Conservation (phyloP, 768 basidiomycete species). For the Leccinellum luteum region DNA sequence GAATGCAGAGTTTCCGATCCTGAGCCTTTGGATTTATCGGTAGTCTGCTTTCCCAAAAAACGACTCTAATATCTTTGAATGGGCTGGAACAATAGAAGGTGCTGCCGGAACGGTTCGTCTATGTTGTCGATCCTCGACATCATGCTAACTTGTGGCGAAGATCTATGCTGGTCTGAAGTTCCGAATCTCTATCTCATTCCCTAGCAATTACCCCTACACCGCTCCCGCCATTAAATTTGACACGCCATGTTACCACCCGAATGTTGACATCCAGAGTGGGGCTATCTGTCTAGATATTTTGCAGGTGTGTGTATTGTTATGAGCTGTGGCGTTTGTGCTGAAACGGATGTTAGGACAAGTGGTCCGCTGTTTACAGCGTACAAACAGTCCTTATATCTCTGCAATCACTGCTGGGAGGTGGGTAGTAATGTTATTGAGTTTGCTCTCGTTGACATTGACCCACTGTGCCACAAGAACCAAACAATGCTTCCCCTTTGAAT, state of each 20-base stretch:
- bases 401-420: slow-evolving; percentile 86
- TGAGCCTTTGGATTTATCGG: background rate
- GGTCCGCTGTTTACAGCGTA: slow-evolving; percentile 92
- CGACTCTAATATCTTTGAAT: slow-evolving; percentile 85
- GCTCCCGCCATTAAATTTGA: slow-evolving; percentile 86
- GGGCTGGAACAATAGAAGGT: slow-evolving; percentile 87
- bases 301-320: slow-evolving; percentile 48
- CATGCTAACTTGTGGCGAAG: slow-evolving; percentile 34
- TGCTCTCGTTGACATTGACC: background rate
- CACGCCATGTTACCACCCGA: slow-evolving; percentile 88
- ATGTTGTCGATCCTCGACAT: background rate
- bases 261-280: slow-evolving; percentile 76
- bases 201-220: slow-evolving; percentile 84
- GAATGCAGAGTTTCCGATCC: background rate
- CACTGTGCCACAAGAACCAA: slow-evolving; percentile 60
- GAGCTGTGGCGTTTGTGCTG: background rate
- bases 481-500: slow-evolving; percentile 90
- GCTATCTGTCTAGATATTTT: slow-evolving; percentile 87
- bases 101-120: slow-evolving; percentile 57
- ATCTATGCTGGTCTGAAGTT: slow-evolving; percentile 79
- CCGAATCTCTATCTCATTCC: slow-evolving; percentile 83
- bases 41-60: slow-evolving; percentile 89
- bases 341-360: slow-evolving; percentile 63
- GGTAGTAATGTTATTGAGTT: slow-evolving; percentile 18
- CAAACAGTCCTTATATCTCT: slow-evolving; percentile 86